Evolutionary conservation across 2,329 filamentous ascomycete species (phyloP).

Genomic region (Calonectria henricotiae): DNA sequence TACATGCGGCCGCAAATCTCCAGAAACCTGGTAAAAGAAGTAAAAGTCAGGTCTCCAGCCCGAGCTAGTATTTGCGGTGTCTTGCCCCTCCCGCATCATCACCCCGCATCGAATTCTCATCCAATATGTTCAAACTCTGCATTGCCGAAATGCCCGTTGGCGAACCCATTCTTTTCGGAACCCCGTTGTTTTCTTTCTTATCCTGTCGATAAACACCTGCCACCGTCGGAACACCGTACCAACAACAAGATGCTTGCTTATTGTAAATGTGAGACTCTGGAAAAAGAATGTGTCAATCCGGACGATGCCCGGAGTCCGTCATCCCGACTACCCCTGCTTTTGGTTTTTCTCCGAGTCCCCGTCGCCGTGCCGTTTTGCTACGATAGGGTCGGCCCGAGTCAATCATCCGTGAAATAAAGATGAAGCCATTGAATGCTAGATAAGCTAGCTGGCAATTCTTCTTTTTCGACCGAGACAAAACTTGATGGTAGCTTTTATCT

Average conservation of each 20-base stretch:
- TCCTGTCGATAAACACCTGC: not conserved
- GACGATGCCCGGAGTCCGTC: conserved; percentile 24
- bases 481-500: not conserved
- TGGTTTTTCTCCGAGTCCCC: conserved; percentile 24
- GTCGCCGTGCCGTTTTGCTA: conserved; percentile 20
- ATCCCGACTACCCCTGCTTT: conserved; percentile 22
- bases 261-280: not conserved
- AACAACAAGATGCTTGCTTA: not conserved
- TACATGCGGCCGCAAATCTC: conserved; percentile 30
- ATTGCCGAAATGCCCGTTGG: conserved; percentile 30
- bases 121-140: conserved; percentile 30
- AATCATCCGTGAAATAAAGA: conserved; percentile 6
- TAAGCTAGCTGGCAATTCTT: not conserved
- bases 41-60: conserved; percentile 9
- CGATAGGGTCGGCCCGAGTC: conserved; percentile 31
- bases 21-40: conserved; percentile 15
- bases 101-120: conserved; percentile 14
- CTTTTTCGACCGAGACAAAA: conserved; percentile 1
- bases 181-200: not conserved
- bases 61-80: not conserved
- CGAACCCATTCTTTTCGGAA: conserved; percentile 13
- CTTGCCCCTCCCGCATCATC: conserved; percentile 14
- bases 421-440: not conserved
- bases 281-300: conserved; percentile 16
- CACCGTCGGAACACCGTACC: not conserved